Base-by-base conservation (phyloP, 192 early-diverging fungal species). In the Coemansia sp. region DNA sequence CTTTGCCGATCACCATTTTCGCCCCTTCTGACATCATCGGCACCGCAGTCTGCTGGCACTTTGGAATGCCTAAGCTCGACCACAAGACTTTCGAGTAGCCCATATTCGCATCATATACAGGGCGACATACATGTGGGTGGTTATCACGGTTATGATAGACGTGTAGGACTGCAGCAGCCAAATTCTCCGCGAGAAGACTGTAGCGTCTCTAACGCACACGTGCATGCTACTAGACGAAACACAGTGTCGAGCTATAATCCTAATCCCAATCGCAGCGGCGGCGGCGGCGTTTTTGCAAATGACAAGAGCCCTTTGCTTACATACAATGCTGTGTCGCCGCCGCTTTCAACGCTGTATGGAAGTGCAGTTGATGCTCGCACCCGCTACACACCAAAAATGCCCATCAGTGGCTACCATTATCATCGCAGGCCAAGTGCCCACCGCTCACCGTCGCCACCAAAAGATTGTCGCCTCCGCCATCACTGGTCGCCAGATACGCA, bases 371-470 rank as follows among this genome's bases (percentile, higher is more conserved):
- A 47, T 12, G 69, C 51, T 9, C 73, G 73, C 50, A 18, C 60
- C 27, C 61, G 63, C 39, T 76, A 76, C 37, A 33, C 51, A 51
- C 18, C 55, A 34, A 56, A 42, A 9, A 40, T 52, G 27, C 67
- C 73, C 12, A 38, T 58, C 43, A 22, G 51, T 45, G 42, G 33
- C 40, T 22, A 43, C 25, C 39, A 34, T 33, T 30, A 15, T 45
- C 30, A 39, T 21, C 41, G 44, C 27, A 55, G 53, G n/a, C 41
- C 18, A 33, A 40, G 60, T 15, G 27, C 44, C 4, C 24, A 45
- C 19, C 39, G 41, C 13, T 44, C 50, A 17, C 52, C 41, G 15
- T 55, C 52, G 30, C 60, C 60, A 62, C 43, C 41, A 25, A 46
- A 42, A 10, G 17, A 37, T 40, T 48, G 22, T 2, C 14, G 38